Base-by-base conservation (phyloP, 805 yeast genomes). In the Peterozyma xylosa region DNA sequence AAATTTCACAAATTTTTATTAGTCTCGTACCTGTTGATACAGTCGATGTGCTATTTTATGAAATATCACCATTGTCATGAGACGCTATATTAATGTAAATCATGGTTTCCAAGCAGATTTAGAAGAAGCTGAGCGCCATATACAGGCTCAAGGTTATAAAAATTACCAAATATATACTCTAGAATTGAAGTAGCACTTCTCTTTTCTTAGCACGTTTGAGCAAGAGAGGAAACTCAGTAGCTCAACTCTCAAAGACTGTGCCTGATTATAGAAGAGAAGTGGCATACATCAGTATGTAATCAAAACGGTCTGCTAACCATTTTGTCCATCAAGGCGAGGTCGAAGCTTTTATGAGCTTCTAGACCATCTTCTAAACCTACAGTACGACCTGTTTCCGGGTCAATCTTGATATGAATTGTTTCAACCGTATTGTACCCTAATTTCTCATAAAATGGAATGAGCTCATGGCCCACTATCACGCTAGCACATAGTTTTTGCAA, bases 391-490 rank as follows among this genome's bases (percentile, higher is more conserved):
- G 59, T 55, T n/a, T 34, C 52, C 16, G 48, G 56, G 51, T 50
- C 56, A 33, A 51, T 48, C 40, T 43, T 53, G 45, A 47, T 65
- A 3, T 55, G 50, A 11, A 55, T 53, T 2, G 46, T 56, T 5
- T 53, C 46, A 0, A 61, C 50, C 30, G 50, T 53, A 1, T 11
- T 39, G 46, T 71, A 79, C 0, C 70, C 68, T 44, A 73, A 66
- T 18, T 60, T 59, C 3, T 56, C 53, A 50, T 79, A 79, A 54
- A 68, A 77, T 2, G 56, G 62, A 2, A 63, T 71, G 39, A 79
- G 56, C 5, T 66, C 51, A 56, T 79, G 86, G 44, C 75, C 76
- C 11, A 61, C 62, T 18, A 79, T 70, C 17, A 70, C 76, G 30
- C 63, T 64, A 1, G 73, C 73, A 46, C 61, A 50, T 15, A 70